Base-by-base conservation (phyloP, 2,329 filamentous ascomycete genomes). In the Hymenoscyphus albidus region DNA sequence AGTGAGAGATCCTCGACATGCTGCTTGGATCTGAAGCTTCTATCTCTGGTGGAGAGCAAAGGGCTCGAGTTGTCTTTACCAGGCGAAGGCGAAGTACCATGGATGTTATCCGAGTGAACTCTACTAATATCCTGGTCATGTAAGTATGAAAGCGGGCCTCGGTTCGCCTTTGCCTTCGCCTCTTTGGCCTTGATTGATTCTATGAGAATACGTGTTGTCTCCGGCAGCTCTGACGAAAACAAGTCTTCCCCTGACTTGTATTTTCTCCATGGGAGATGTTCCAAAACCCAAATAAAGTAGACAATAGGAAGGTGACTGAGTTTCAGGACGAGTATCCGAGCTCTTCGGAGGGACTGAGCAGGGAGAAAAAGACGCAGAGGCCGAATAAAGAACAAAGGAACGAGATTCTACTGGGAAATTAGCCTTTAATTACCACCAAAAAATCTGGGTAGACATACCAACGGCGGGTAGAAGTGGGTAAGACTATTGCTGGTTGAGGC, bases 331-430 rank as follows among this genome's bases (percentile, higher is more conserved):
- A 84, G 64, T 66, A 89, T 89, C 57, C 86, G 82, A 18, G 81
- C 81, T 32, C 79, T 79, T 58, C 91, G 87, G 70, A 93, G 83
- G 65, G 83, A 79, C 67, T 88, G 84, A 1, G 87, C 83, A 6
- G 87, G 82, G 59, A 92, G 75, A 68, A 92, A 81, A 56, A 93
- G 80, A 64, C 90, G 84, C 65, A 92, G 80, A 0, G 91, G 91
- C 16, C 91, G 85, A 73, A 93, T 87, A 67, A 89, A 81, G 68
- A 88, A 77, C 63, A 93, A 81, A 7, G 91, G 88, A 56, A 94
- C 80, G 48, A 95, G 83, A 75, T 94, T 95, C 82, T 84, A 57
- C 9, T 1, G 64, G 56, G 61, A 65, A 57, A 64, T 57, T 57
- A 56, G 40, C 39, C 16, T 48, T 69, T 71, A 71, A 71, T 72